These are phyloP conservation scores for Cercospora sojina DNA, from an alignment of 2,329 filamentous ascomycete genomes.

Conservation along the genomic window DNA sequence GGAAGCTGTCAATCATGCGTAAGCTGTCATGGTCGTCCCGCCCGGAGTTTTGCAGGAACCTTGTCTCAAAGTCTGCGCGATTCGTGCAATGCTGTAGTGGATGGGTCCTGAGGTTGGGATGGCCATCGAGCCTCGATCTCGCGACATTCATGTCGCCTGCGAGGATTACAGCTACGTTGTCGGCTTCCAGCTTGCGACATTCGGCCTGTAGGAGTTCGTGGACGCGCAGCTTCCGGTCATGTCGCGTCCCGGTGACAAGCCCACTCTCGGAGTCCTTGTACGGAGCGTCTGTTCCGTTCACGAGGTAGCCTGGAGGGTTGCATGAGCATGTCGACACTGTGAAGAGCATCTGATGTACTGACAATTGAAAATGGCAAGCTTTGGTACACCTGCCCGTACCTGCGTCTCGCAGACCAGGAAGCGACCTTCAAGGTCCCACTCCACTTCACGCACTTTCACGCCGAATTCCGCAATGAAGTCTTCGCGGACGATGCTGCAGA, in stretches of 20 bases:
- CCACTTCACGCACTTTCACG: conserved; percentile 41
- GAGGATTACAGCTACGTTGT: conserved; percentile 49
- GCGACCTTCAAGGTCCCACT: conserved; percentile 54
- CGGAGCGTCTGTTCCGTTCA: conserved; percentile 52
- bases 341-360: conserved; percentile 41
- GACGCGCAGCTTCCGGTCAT: conserved; percentile 53
- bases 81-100: conserved; percentile 53
- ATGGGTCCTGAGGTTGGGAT: conserved; percentile 48
- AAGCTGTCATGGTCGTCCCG: conserved; percentile 26
- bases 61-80: conserved; percentile 51
- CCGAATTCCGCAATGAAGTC: conserved; percentile 42
- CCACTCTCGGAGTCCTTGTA: conserved; percentile 51
- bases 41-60: conserved; percentile 44
- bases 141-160: conserved; percentile 57
- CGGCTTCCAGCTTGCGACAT: conserved; percentile 42
- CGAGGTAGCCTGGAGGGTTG: conserved; percentile 34
- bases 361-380: conserved; percentile 50
- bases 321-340: conserved; percentile 12
- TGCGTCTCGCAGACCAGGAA: conserved; percentile 49
- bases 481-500: conserved; percentile 50
- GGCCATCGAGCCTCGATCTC: conserved; percentile 45
- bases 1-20: conserved; percentile 50
- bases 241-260: conserved; percentile 46
- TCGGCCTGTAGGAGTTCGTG: conserved; percentile 50
- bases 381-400: conserved; percentile 24